Percentiles rank a stretch among this genome's conserved stretches.
Conservation (phyloP, 169 alveolate genomes). For the Eimeria sp. region DNA sequence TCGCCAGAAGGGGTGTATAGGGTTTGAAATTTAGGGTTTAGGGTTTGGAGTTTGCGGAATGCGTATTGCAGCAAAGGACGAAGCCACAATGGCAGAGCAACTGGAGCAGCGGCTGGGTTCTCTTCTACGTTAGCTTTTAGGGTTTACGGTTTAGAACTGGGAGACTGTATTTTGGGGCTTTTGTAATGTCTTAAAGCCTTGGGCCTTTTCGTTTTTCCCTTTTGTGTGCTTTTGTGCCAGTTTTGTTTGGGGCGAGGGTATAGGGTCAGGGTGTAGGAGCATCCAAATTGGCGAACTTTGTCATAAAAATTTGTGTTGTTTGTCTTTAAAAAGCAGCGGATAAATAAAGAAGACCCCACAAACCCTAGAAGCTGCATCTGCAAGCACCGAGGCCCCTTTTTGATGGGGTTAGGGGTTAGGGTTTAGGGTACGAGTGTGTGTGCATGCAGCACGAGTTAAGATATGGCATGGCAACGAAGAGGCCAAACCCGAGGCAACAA, state of each 20-base stretch:
- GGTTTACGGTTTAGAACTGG: not conserved
- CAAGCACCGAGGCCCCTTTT: not conserved
- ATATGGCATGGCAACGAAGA: not conserved
- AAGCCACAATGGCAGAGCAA: constrained; percentile 50
- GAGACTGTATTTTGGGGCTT: not conserved
- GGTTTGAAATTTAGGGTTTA: not conserved
- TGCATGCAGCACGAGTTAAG: no score
- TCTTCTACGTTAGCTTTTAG: not conserved
- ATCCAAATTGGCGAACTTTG: no score
- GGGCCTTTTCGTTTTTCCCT: no score
- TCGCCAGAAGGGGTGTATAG: not conserved
- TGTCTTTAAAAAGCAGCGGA: not conserved
- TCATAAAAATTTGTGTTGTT: not conserved
- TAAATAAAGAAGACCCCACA: not conserved
- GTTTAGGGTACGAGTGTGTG: not conserved
- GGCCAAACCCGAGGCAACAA: not conserved
- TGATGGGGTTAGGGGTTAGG: not conserved
- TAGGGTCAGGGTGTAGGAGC: not conserved
- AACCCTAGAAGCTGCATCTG: not conserved
- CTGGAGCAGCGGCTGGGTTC: constrained; percentile 60
- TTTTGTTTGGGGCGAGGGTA: not conserved
- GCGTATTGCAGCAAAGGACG: constrained; percentile 67
- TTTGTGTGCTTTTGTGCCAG: not conserved
- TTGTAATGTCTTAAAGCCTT: not conserved
- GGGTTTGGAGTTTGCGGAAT: not conserved